A percentile compares a stretch with the other conserved stretches of the same genome.
These are phyloP conservation scores for Candida ulmi DNA, from an alignment of 805 yeast genomes.

Conservation along the genomic window DNA sequence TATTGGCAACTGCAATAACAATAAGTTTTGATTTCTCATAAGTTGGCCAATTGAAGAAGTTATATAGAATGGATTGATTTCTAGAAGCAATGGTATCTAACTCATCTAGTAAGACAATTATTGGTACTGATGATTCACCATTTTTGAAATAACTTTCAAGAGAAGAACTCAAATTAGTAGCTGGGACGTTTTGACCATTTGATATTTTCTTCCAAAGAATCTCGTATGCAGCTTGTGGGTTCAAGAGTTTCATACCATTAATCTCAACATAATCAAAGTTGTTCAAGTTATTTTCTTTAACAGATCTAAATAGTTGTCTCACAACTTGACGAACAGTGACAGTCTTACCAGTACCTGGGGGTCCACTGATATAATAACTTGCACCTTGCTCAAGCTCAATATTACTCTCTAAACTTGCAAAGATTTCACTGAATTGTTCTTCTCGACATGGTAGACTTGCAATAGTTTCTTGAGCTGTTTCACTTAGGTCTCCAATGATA, in stretches of 20 bases:
- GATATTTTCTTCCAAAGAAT: constrained; percentile 69
- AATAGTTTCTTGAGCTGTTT: constrained; percentile 29
- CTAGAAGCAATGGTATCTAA: constrained; percentile 85
- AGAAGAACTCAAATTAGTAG: constrained; percentile 40
- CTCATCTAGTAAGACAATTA: constrained; percentile 84
- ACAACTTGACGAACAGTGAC: constrained; percentile 88
- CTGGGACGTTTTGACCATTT: constrained; percentile 51
- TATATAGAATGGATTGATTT: constrained; percentile 84
- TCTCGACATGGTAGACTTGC: constrained; percentile 79
- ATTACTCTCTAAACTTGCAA: constrained; percentile 63
- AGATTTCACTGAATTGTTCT: constrained; percentile 68
- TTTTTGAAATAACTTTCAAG: constrained; percentile 66
- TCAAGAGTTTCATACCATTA: constrained; percentile 80
- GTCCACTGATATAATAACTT: constrained; percentile 88
- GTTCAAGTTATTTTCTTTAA: constrained; percentile 32
- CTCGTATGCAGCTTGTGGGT: constrained; percentile 81
- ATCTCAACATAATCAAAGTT: constrained; percentile 76
- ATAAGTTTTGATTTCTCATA: constrained; percentile 71
- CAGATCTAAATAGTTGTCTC: constrained; percentile 49
- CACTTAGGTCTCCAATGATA: constrained; percentile 15
- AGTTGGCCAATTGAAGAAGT: constrained; percentile 97
- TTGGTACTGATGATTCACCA: constrained; percentile 21
- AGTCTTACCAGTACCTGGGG: constrained; percentile 98
- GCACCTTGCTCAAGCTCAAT: constrained; percentile 69
- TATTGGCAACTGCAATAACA: constrained; percentile 91